Evolutionary conservation across 2,329 filamentous ascomycete species (phyloP), one percentile per base, ranked within the genome.

Genomic region (Aspergillus eucalypticola): DNA sequence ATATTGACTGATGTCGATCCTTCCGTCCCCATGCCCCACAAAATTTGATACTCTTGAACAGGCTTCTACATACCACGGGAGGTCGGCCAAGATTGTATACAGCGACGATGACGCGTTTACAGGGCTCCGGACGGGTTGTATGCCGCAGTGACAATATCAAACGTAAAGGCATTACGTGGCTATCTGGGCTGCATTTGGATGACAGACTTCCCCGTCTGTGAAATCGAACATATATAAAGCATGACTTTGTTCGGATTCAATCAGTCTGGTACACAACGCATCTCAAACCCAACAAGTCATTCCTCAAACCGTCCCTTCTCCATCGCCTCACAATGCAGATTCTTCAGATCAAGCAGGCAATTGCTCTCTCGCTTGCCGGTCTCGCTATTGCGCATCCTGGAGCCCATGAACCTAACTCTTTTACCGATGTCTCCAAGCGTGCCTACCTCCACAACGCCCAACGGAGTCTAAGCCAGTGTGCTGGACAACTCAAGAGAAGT

Each of bases 301-400:
- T 50, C 13, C 11, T 32, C 23, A 17, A 32, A 21, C 8, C 15
- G 15, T 46, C 21, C 25, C 32, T 15, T 42, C 46, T 51, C 8
- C n/a, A 27, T 29, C 1, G 13, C 1, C 3, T 27, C 27, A 42
- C 29, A 17, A 55, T 59, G 59, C 59, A 61, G 5, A 4, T 61
- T 15, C 13, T 38, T 8, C 32, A 50, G 38, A 32, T 59, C 23
- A 66, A 66, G 41, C 10, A 62, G 41, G 59, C 59, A 2, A 39
- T 60, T 21, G 23, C 21, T 3, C 39, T 66, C 32, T 65, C 60
- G 50, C 49, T 67, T 8, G 55, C 64, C 25, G 60, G 62, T 7
- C 44, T 67, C 3, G 44, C 62, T 6, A 13, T 61, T 10, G 66
- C 66, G 15, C 66, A 68, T 27, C 67, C 67, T 2, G 67, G 64